Base-by-base conservation (phyloP, 106 monocot genomes). In the Agapanthus africanus region DNA sequence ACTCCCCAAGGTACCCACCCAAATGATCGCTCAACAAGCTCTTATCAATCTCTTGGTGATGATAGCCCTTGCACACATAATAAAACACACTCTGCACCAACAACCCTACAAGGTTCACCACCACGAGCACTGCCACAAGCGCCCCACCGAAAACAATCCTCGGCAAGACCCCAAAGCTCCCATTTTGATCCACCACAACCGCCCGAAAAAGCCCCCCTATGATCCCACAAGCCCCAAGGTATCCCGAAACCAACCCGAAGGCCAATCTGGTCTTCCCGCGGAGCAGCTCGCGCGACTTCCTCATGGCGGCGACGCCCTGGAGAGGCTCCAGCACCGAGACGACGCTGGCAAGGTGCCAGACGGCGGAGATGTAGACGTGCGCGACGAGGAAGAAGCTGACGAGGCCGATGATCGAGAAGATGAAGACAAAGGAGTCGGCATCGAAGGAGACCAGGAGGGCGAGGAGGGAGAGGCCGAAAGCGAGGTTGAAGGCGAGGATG, bases 41-140 rank as follows among this genome's bases (percentile, higher is more conserved):
- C 66, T 79, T 81, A 52, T 86, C 86, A 34, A 86, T 82, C 56
- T 30, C 56, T 74, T 90, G 80, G 40, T 84, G 81, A 68, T 93
- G 93, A 52, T 76, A 90, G 66, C 84, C 80, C 87, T 93, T 93
- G 82, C 93, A 90, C 13, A 87, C 90, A 22, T 87, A 90, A 69
- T 93, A 93, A 75, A 89, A 82, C 66, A 93, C 89, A 28, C 87
- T 93, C 90, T 90, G 93, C 60, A 82, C 78, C 40, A 93, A 70
- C 23, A 93, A 52, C 0, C 80, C 90, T 0, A 84, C 71, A 27
- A 93, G 56, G 40, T 87, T 90, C 26, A 90, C 63, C 8, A 80
- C 32, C 18, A 84, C 86, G 9, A 90, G 86, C 46, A 90, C 69
- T 0, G 79, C 79, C 18, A 93, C 86, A 22, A 90, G 76, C 11